These are phyloP conservation scores for Suaeda aralocaspica DNA, from an alignment of 148 eudicot species.

Conservation along the genomic window DNA sequence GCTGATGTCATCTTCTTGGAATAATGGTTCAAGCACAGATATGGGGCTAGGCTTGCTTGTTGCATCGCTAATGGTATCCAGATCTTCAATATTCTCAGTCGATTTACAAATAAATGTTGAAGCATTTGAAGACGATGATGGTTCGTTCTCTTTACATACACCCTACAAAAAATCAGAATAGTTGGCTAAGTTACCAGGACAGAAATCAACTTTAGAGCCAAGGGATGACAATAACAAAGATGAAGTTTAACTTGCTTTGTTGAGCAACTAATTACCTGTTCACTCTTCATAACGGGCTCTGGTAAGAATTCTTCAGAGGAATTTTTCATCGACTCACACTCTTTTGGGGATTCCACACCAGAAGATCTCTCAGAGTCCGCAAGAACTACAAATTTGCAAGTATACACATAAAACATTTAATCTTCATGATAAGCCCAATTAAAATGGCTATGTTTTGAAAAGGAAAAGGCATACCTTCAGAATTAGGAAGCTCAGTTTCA, in stretches of 20 bases:
- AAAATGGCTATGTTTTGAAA: conserved; percentile 8
- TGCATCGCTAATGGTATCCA: conserved; percentile 36
- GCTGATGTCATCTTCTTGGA: conserved; percentile 63
- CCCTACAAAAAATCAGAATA: conserved; percentile 36
- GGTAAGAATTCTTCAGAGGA: conserved; percentile 28
- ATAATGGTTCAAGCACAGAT: conserved; percentile 84
- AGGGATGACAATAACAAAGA: background rate
- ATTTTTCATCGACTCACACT: conserved; percentile 23
- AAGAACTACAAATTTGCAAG: conserved; percentile 30
- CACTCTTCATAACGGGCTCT: conserved; percentile 19
- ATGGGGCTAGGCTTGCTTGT: conserved; percentile 76
- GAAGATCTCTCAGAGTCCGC: conserved; percentile 29
- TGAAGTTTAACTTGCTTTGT: conserved; percentile 35
- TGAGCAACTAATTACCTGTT: conserved; percentile 21
- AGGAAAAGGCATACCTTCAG: conserved; percentile 25
- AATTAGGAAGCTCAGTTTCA: conserved; percentile 19
- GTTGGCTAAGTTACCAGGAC: background rate
- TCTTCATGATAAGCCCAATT: background rate
- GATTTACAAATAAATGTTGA: conserved; percentile 38
- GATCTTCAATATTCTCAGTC: conserved; percentile 33
- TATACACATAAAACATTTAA: background rate
- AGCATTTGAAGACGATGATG: conserved; percentile 36
- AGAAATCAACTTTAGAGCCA: background rate
- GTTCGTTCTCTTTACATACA: conserved; percentile 31
- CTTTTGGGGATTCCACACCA: conserved; percentile 28